Evolutionary conservation across 176 grass and related monocot species (phyloP), one percentile per base, ranked within the genome.

Genomic region (Oryza glaberrima): DNA sequence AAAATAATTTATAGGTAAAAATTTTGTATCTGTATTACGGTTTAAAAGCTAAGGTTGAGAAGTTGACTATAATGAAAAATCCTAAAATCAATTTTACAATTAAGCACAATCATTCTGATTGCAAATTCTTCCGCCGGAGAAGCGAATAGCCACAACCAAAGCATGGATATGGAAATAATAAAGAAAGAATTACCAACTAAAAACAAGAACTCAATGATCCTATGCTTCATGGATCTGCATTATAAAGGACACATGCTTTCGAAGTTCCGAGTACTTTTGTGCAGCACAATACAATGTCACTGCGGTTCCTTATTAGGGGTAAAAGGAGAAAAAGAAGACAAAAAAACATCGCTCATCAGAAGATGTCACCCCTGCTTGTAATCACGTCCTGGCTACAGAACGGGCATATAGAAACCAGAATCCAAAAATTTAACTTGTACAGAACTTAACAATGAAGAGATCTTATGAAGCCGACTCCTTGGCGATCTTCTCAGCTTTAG

Each of bases 401-500:
- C 30, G 69, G 77, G 70, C 84, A 76, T 60, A 69, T 60, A 69
- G 72, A 87, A 77, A 45, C 41, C 83, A 78, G 60, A 85, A 82
- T 77, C 80, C 88, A 94, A 92, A 94, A 90, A 80, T 58, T 77
- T 68, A 85, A 84, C 92, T 91, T 92, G 92, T 91, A 88, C 70
- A 75, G 44, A 52, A 54, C 71, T 67, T 26, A 23, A 87, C 66
- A 78, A 67, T 36, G 64, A 64, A 67, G 60, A 73, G 13, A 74
- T 52, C 68, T 86, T 84, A 97, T 66, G 86, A 78, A 86, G 92
- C 87, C 22, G 83, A 87, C 73, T 97, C 94, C 82, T 88, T 97
- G 51, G 92, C 82, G 0, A 97, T 97, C 75, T 97, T 97, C 79
- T 97, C 94, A 0, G 94, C 94, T 85, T 97, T 97, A 20, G 94